These are phyloP conservation scores for Suillus clintonianus DNA, from an alignment of 768 basidiomycete genomes.

Conservation along the genomic window DNA sequence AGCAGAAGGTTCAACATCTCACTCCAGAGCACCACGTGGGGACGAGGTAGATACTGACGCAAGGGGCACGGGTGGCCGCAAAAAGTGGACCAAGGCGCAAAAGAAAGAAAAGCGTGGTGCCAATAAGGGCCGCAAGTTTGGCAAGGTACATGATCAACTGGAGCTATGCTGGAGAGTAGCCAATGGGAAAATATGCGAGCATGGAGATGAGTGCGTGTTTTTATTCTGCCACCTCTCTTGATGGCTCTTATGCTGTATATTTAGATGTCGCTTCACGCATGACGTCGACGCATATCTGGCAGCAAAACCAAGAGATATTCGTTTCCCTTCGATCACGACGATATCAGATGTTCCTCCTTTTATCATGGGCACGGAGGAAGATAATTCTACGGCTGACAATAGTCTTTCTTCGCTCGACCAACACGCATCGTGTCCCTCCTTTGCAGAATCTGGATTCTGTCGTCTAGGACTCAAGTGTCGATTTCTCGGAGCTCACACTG, in stretches of 20 bases:
- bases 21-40: conserved; percentile 19
- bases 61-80: conserved; percentile 34
- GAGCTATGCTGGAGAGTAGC: conserved; percentile 85
- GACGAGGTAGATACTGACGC: conserved; percentile 34
- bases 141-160: conserved; percentile 74
- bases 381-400: not conserved
- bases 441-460: conserved; percentile 31
- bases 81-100: conserved; percentile 59
- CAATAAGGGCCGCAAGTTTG: conserved; percentile 83
- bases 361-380: conserved; percentile 21
- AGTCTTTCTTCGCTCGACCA: conserved; percentile 18
- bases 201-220: conserved; percentile 59
- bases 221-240: not conserved
- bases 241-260: not conserved
- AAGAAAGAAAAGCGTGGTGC: conserved; percentile 76
- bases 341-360: conserved; percentile 55
- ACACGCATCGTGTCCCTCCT: conserved; percentile 24
- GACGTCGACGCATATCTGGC: conserved; percentile 75
- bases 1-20: conserved; percentile 59
- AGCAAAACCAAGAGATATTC: conserved; percentile 74
- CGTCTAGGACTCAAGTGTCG: conserved; percentile 83
- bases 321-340: conserved; percentile 48
- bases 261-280: conserved; percentile 79
- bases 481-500: conserved; percentile 79
- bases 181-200: conserved; percentile 67